Base-by-base conservation (phyloP, 225 moss, liverwort and hornwort species). In the Lunularia cruciata region DNA sequence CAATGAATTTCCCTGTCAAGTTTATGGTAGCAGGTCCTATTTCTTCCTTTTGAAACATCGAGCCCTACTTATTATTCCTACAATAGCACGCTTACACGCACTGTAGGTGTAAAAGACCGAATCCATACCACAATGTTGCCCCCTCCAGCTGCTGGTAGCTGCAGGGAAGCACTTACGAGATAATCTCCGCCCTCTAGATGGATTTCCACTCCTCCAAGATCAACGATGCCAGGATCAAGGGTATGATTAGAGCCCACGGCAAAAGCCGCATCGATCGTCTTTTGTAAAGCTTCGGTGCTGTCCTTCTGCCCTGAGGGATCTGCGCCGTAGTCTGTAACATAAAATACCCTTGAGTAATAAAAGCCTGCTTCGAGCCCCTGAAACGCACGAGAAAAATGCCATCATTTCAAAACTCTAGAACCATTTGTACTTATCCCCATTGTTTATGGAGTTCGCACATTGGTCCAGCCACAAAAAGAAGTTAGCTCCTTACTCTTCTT, bases 111-210 rank as follows among this genome's bases (percentile, higher is more conserved):
- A 19, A 33, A 38, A 59, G 53, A 23, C 25, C 8, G 60, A 40
- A 40, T 66, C 22, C 76, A 13, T 86, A 83, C 86, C 89, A 89
- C 83, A n/a, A 92, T 71, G 66, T 92, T 92, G 53, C 91, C 89
- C 22, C 89, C 89, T 48, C 87, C 86, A 76, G 78, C 74, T 68
- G 76, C 76, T 10, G 91, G 85, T 30, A 89, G 81, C 46, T 83
- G 85, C 53, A 92, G 83, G 7, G 91, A 87, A 68, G 74, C 73
- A 74, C 89, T 92, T 72, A 89, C 84, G 34, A 89, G 82, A 53
- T 92, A 89, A 51, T 92, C 87, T 66, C 91, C 91, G 67, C 91
- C 89, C 74, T 92, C 91, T 66, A 89, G 67, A 79, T 92, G 89
- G 79, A 89, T 76, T 70, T 89, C 87, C 71, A 92, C 89, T 35